Conservation (phyloP, 768 basidiomycete genomes). For the Gymnopilus junonius region DNA sequence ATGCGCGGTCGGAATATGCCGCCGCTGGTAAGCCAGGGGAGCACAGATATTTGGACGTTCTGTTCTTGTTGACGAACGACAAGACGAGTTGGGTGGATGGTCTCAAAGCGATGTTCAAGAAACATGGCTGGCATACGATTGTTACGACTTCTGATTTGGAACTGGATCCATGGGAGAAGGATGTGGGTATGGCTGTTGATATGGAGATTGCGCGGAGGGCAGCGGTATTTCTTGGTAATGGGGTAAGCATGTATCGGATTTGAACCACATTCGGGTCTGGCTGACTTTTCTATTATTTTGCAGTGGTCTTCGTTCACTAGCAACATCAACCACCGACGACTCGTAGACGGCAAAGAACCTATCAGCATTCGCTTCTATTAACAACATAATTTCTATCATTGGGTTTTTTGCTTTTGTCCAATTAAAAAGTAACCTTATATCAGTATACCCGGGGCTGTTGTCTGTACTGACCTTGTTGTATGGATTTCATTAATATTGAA, state of each 20-base stretch:
- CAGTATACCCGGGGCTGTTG: not conserved
- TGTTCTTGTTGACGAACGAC: conserved; percentile 58
- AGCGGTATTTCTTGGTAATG: conserved; percentile 58
- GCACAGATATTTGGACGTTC: conserved; percentile 34
- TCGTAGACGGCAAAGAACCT: conserved; percentile 14
- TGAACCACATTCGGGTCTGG: not conserved
- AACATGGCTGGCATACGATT: conserved; percentile 45
- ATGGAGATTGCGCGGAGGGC: conserved; percentile 56
- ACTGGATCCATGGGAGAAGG: conserved; percentile 45
- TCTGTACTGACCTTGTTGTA: not conserved
- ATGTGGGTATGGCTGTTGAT: conserved; percentile 54
- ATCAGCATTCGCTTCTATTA: conserved; percentile 17
- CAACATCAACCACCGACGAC: conserved; percentile 16
- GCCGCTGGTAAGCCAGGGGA: conserved; percentile 20
- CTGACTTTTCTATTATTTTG: not conserved
- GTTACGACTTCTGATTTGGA: conserved; percentile 47
- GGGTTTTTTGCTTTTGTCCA: not conserved
- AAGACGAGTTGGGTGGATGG: conserved; percentile 46
- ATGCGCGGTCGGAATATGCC: conserved; percentile 39
- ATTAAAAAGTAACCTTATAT: not conserved
- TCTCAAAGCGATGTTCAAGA: conserved; percentile 34
- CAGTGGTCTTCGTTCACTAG: conserved; percentile 23
- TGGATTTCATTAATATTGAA: not conserved
- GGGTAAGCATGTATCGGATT: conserved; percentile 39
- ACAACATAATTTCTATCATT: not conserved